phyloP scores from a whole-genome alignment of 225 moss, liverwort and hornwort species.

The Polytrichum formosum region DNA sequence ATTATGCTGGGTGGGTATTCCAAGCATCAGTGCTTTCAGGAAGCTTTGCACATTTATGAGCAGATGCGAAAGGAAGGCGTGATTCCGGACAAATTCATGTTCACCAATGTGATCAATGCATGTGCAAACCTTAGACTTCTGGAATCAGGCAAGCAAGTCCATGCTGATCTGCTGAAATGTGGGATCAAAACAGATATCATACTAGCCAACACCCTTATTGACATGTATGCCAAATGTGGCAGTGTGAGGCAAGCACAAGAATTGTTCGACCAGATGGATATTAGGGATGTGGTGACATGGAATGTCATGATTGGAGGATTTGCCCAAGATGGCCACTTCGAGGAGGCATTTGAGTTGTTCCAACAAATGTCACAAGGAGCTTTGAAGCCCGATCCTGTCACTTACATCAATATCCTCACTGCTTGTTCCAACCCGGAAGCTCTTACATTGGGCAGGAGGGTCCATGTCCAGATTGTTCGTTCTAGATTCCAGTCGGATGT shows the following conservation, averaged over 20 bases:
- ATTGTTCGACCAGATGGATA: constrained; percentile 15
- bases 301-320: constrained; percentile 27
- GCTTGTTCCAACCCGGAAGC: constrained; percentile 12
- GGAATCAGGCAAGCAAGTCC: constrained; percentile 18
- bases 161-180: constrained; percentile 15
- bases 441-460: constrained; percentile 15
- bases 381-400: constrained; percentile 19
- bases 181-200: constrained; percentile 16
- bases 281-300: constrained; percentile 27
- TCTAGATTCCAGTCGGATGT: constrained; percentile 8
- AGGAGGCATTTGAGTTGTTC: constrained; percentile 18
- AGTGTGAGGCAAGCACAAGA: constrained; percentile 8
- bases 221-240: constrained; percentile 41
- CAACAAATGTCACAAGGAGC: constrained; percentile 20
- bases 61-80: constrained; percentile 21
- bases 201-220: constrained; percentile 25
- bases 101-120: constrained; percentile 17
- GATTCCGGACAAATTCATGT: constrained; percentile 18
- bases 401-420: constrained; percentile 18
- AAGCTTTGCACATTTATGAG: constrained; percentile 23
- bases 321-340: constrained; percentile 11
- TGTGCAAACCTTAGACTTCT: constrained; percentile 21
- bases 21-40: constrained; percentile 13
- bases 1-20: constrained; percentile 21
- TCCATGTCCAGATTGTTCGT: constrained; percentile 12